A percentile compares a stretch with the other conserved stretches of the same genome.
Evolutionary conservation across 371 early-diverging fungal species (phyloP).

Genomic region (Haplosporangium sp.): DNA sequence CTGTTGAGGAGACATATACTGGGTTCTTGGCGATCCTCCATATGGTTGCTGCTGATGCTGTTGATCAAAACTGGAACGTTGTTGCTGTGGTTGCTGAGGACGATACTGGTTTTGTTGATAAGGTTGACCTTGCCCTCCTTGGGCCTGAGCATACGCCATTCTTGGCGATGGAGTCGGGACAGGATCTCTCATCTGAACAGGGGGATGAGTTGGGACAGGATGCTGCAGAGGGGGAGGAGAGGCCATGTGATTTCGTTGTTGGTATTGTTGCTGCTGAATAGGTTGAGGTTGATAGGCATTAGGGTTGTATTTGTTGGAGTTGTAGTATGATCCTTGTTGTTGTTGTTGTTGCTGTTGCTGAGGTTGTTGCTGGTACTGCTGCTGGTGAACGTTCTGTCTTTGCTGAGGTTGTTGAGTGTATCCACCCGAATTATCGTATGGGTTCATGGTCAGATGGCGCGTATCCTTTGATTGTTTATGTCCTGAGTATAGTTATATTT

Average conservation of each 20-base stretch:
- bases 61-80: constrained; percentile 50
- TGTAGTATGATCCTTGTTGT: constrained; percentile 26
- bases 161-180: constrained; percentile 64
- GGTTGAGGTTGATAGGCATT: constrained; percentile 47
- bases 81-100: constrained; percentile 57
- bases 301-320: constrained; percentile 49
- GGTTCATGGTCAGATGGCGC: constrained; percentile 37
- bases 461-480: constrained; percentile 1
- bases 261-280: constrained; percentile 25
- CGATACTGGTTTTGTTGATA: constrained; percentile 56
- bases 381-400: constrained; percentile 35
- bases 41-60: constrained; percentile 55
- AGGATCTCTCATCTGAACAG: constrained; percentile 70
- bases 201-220: constrained; percentile 78
- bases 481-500: neutral
- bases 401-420: constrained; percentile 39
- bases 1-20: constrained; percentile 55
- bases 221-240: constrained; percentile 80
- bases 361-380: constrained; percentile 22
- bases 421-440: constrained; percentile 40
- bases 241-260: constrained; percentile 35
- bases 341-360: constrained; percentile 34
- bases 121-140: constrained; percentile 35
- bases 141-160: constrained; percentile 47
- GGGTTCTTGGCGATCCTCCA: constrained; percentile 43